Conservation (phyloP, 1,284 basidiomycete species). For the Naganishia sp. region DNA sequence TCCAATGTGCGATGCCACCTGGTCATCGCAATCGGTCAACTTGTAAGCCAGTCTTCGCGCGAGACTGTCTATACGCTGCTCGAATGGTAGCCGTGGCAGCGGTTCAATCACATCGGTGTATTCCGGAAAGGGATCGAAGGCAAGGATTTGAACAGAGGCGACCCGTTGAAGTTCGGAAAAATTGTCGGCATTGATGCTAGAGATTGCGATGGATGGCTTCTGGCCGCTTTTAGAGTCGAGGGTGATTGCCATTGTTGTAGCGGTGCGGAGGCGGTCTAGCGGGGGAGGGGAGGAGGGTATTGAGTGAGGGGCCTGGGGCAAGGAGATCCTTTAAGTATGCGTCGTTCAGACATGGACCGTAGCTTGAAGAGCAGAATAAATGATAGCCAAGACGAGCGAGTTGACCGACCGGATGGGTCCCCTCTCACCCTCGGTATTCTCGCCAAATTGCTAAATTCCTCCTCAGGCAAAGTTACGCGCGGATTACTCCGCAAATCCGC, state of each 20-base stretch:
- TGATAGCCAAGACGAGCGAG: too few relatives aligned
- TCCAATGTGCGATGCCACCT: slow-evolving; percentile 13
- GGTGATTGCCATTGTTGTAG: slow-evolving; percentile 14
- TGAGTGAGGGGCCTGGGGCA: neutral
- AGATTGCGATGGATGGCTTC: slow-evolving; percentile 4
- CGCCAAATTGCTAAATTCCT: neutral
- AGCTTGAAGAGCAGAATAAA: too few relatives aligned
- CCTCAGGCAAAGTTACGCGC: neutral
- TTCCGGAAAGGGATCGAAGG: slow-evolving; percentile 30
- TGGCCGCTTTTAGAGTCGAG: slow-evolving; percentile 2
- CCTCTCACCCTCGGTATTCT: neutral
- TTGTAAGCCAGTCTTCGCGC: slow-evolving; percentile 26
- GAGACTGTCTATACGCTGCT: slow-evolving; percentile 26
- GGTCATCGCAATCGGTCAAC: neutral
- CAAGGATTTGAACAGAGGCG: slow-evolving; percentile 23
- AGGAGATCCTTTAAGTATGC: neutral
- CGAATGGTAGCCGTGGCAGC: slow-evolving; percentile 21
- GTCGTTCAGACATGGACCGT: too few relatives aligned
- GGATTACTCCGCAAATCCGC: neutral
- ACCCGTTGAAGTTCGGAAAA: slow-evolving; percentile 19
- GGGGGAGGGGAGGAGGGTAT: neutral
- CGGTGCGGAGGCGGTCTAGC: neutral
- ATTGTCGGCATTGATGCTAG: slow-evolving; percentile 1
- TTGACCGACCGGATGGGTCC: too few relatives aligned
- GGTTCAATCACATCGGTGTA: slow-evolving; percentile 31